A percentile compares a stretch with the other conserved stretches of the same genome.
phyloP scores from a whole-genome alignment of 2,329 filamentous ascomycete genomes.

The Trichoderma sp. region DNA sequence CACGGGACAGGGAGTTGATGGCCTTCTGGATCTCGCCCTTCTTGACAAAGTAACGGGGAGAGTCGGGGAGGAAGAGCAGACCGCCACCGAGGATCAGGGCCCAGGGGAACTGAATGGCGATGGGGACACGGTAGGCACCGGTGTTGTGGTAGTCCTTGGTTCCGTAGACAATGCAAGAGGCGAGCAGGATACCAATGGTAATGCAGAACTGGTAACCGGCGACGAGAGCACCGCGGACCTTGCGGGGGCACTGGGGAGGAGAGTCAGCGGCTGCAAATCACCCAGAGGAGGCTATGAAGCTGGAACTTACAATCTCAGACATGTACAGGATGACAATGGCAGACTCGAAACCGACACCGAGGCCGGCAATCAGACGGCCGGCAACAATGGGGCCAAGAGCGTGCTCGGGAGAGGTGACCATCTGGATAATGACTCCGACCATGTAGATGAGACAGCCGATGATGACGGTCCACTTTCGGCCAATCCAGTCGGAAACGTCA shows the following conservation, averaged over 20 bases:
- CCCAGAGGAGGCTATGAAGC: background rate
- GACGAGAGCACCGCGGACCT: constrained; percentile 77
- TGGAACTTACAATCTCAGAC: constrained; percentile 69
- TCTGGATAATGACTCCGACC: constrained; percentile 68
- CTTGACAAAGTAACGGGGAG: constrained; percentile 83
- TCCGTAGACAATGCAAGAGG: constrained; percentile 72
- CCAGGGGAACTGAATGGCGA: constrained; percentile 79
- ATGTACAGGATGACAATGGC: constrained; percentile 84
- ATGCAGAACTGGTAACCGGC: constrained; percentile 83
- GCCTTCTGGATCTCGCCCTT: constrained; percentile 69
- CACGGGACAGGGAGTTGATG: constrained; percentile 60
- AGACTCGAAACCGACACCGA: constrained; percentile 80
- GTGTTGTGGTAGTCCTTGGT: constrained; percentile 64
- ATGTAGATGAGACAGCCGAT: constrained; percentile 71
- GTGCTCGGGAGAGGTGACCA: constrained; percentile 48
- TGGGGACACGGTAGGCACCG: constrained; percentile 77
- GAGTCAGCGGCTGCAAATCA: background rate
- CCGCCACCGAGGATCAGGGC: constrained; percentile 72
- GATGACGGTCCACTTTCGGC: constrained; percentile 72
- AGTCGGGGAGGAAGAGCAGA: constrained; percentile 78
- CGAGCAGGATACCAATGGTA: constrained; percentile 75
- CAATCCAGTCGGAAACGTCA: constrained; percentile 74
- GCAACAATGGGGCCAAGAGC: constrained; percentile 65
- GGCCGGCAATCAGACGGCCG: constrained; percentile 73
- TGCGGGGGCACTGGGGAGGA: constrained; percentile 54